Percentiles rank a stretch among this genome's conserved stretches.
Conservation (phyloP, 345 rosid genomes). For the Eutrema yunnanense region DNA sequence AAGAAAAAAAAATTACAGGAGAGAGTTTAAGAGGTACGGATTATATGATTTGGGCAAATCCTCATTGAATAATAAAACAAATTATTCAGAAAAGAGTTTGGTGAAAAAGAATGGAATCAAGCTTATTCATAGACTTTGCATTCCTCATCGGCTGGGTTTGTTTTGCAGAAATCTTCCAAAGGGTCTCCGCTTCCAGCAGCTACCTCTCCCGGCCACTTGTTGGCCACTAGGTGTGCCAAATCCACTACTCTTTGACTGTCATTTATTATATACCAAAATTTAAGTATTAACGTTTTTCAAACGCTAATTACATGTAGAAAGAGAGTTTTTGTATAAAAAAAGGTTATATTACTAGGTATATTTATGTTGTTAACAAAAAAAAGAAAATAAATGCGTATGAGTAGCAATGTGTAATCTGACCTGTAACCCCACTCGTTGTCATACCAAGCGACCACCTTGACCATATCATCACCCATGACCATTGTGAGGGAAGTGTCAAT, state of each 20-base stretch:
- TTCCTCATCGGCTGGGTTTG: constrained; percentile 79
- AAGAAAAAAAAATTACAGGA: neutral
- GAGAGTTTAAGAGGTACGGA: neutral
- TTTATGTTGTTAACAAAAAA: too few species aligned
- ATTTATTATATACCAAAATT: neutral
- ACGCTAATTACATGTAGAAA: neutral
- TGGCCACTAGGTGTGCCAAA: constrained; percentile 88
- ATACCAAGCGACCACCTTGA: constrained; percentile 97
- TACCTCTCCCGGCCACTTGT: constrained; percentile 70
- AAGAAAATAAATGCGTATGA: neutral
- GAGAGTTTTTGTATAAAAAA: neutral
- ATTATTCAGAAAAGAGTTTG: neutral
- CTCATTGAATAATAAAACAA: neutral
- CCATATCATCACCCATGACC: constrained; percentile 99
- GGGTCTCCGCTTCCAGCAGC: constrained; percentile 77
- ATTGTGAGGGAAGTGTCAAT: constrained; percentile 90
- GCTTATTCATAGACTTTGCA: constrained; percentile 86
- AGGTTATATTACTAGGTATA: too few species aligned
- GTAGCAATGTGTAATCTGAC: constrained; percentile 24
- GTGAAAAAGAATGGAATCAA: constrained; percentile 18
- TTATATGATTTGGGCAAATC: neutral
- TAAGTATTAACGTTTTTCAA: neutral
- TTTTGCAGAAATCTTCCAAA: constrained; percentile 88
- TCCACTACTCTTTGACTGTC: constrained; percentile 95
- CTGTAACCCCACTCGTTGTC: constrained; percentile 99